Evolutionary conservation across 202 grass and related monocot genomes (phyloP).

Genomic region (Cymbopogon flexuosus): DNA sequence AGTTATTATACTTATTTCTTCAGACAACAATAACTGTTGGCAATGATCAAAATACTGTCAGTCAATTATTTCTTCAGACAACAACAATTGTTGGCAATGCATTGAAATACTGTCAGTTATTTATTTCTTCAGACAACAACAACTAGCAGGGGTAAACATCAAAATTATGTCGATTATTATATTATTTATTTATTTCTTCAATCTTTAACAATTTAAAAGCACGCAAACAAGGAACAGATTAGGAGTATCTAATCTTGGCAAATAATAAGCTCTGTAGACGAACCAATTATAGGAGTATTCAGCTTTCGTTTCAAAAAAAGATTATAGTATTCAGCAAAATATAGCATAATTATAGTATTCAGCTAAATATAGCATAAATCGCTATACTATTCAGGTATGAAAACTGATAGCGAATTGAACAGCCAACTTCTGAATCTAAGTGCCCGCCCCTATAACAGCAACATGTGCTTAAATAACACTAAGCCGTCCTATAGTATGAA

Average conservation of each 20-base stretch:
- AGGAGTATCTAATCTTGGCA: neutral
- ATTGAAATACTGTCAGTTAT: neutral
- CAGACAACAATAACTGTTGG: no score
- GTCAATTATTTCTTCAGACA: neutral
- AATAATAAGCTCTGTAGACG: neutral
- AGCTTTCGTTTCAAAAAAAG: no score
- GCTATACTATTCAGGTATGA: no score
- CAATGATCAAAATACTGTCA: neutral
- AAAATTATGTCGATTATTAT: no score
- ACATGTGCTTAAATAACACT: neutral
- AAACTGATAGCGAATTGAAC: neutral
- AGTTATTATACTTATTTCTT: no score
- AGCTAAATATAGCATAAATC: neutral
- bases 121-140: neutral
- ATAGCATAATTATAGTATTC: neutral
- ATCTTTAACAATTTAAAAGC: neutral
- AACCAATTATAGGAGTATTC: no score
- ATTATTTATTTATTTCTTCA: neutral
- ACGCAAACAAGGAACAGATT: neutral
- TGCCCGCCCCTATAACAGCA: neutral
- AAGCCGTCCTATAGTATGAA: no score
- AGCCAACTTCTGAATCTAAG: neutral
- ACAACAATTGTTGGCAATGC: neutral
- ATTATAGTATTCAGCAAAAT: no score
- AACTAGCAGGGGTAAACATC: no score